Evolutionary conservation across 129 eudicot species (phyloP).

Genomic region (Arctium minus): DNA sequence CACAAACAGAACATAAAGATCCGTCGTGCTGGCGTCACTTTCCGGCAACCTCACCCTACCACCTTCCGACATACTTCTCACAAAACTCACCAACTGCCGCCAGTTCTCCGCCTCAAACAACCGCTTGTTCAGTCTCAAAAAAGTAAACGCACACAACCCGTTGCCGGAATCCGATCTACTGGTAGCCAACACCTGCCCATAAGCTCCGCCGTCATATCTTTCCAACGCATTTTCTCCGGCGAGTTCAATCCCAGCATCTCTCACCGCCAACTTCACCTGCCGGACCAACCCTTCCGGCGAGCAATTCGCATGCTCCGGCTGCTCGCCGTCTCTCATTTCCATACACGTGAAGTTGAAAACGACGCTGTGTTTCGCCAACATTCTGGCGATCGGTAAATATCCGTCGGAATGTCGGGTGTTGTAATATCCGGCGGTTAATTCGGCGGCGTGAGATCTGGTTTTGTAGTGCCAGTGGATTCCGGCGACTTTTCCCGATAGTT

Average conservation of each 20-base stretch:
- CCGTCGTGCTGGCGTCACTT: constrained; percentile 52
- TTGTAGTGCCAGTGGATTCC: constrained; percentile 98
- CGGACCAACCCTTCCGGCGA: constrained; percentile 83
- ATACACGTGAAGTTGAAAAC: constrained; percentile 89
- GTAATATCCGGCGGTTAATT: constrained; percentile 89
- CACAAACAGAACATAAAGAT: constrained; percentile 75
- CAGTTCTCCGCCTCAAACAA: constrained; percentile 84
- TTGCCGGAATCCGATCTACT: constrained; percentile 75
- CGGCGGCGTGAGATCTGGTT: constrained; percentile 92
- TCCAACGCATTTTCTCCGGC: constrained; percentile 96
- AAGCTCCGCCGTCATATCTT: constrained; percentile 73
- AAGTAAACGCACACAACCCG: constrained; percentile 78
- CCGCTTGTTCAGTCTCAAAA: constrained; percentile 68
- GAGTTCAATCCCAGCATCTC: constrained; percentile 51
- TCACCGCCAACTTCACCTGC: constrained; percentile 76
- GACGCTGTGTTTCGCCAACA: constrained; percentile 67
- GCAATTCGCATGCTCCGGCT: constrained; percentile 68
- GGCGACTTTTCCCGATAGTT: constrained; percentile 82
- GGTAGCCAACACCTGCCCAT: constrained; percentile 53
- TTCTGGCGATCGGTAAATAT: constrained; percentile 68
- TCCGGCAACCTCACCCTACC: constrained; percentile 53
- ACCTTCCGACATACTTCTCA: constrained; percentile 79
- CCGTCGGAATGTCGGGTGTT: constrained; percentile 69
- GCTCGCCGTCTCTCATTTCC: constrained; percentile 94
- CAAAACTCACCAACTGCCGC: constrained; percentile 76